Evolutionary conservation across 2,329 filamentous ascomycete genomes (phyloP), one percentile per base, ranked within the genome.

Genomic region (Metarhizium robertsii): DNA sequence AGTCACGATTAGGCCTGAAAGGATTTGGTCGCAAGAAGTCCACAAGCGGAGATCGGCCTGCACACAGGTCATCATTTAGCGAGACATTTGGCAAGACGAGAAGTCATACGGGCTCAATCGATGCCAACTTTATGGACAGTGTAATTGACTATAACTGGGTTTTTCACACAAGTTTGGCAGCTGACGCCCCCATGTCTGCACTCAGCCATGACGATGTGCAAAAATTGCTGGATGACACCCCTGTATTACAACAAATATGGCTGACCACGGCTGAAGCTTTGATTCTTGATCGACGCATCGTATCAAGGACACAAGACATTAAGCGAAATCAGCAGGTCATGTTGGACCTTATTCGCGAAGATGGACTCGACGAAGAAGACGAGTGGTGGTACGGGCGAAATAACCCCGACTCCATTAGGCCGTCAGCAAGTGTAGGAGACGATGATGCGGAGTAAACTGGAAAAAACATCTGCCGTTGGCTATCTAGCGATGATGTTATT

Each of bases 311-410:
- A 0, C 72, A 79, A 57, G 80, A 85, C 58, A 86, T 86, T 60
- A 83, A 83, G 64, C 76, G 83, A 45, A 85, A 85, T 55, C 79
- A 78, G 13, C 76, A 82, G 59, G 78, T 86, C 29, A 76, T 86
- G 69, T 68, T 85, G 54, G 81, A 85, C 57, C 71, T 86, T n/a
- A 85, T 86, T 59, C 76, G 78, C 51, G 82, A 85, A 57, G 79
- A 84, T 54, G 80, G 79, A 18, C 68, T 78, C 20, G 77, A 77
- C 20, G 78, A 81, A 55, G 77, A 83, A 64, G 83, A 86, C 58
- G 78, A 84, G 60, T 86, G 83, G 80, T 77, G 78, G 72, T 84
- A 84, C 61, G 80, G 81, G 49, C 75, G 74, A 53, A 71, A 69
- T 38, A 74, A 75, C 2, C 75, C 78, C n/a, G 78, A 79, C 36